Evolutionary conservation across 2,329 filamentous ascomycete genomes (phyloP), one percentile per base, ranked within the genome.

Genomic region (Aspergillus sp.): DNA sequence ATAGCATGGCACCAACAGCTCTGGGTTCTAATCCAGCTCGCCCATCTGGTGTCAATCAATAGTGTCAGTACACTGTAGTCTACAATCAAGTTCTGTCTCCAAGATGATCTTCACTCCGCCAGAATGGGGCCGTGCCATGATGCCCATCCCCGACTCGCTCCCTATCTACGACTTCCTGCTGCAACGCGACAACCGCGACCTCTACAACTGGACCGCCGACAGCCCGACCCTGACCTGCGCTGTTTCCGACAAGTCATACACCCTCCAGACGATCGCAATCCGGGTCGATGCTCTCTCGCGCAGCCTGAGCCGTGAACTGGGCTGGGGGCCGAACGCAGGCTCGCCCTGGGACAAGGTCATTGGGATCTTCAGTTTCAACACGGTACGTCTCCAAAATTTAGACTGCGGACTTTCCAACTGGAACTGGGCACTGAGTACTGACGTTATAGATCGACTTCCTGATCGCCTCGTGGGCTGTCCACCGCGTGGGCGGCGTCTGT

Each of bases 401-500:
- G 6, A 27, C 31, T 6, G 37, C 4, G 25, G 4, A 2, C 9
- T 6, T 19, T 27, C 21, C n/a, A 25, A 25, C 23, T 25, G 5
- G 19, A 3, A 21, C 21, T 21, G 21, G 3, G 21, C 3, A 25
- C 23, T 25, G 21, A 21, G 21, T 31, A 19, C 17, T 31, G 14
- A 39, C 7, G 4, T 12, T 12, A 21, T 46, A 59, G 57, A 43
- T 59, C 23, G 57, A 59, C 40, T 56, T 53, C 21, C 46, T 59
- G 17, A 44, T 40, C 6, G 37, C 53, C 15, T 56, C 48, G 41
- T 59, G 57, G 57, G 57, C 57, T 17, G 48, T 59, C 8, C 57
- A 59, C 39, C 57, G 57, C 14, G 43, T 59, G 19, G 48, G 52
- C 44, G 57, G 57, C 2, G 56, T 59, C n/a, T 56, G 57, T 35